Evolutionary conservation across 192 early-diverging fungal species (phyloP).

Genomic region (Chytriomyces confervae): DNA sequence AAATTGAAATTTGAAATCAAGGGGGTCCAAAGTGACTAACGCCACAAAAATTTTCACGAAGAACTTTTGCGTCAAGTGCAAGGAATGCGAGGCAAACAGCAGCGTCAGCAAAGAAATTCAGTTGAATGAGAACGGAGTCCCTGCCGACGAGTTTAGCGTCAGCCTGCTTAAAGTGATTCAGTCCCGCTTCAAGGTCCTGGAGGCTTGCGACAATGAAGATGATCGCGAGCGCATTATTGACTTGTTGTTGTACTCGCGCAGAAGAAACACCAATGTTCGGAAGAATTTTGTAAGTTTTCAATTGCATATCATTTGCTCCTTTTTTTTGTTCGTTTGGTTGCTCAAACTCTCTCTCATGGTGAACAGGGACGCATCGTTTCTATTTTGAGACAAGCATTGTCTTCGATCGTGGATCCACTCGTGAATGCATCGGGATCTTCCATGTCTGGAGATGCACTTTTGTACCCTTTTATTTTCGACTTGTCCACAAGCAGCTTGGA

Average conservation of each 20-base stretch:
- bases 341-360: background rate
- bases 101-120: background rate
- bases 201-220: background rate
- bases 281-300: background rate
- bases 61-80: background rate
- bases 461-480: background rate
- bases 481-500: background rate
- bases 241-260: background rate
- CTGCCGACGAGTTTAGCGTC: background rate
- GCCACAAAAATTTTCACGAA: background rate
- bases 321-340: background rate
- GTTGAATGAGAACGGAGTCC: background rate
- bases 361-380: background rate
- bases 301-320: background rate
- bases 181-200: background rate
- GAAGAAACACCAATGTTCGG: background rate
- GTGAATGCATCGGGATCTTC: background rate
- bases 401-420: background rate
- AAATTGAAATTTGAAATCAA: too few species aligned
- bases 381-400: background rate
- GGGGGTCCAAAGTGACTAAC: too few species aligned
- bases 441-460: background rate
- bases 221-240: slow-evolving; percentile 2
- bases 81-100: background rate
- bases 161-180: background rate